Evolutionary conservation across 345 rosid species (phyloP), one percentile per base, ranked within the genome.

Genomic region (Eucalyptus tenuipes): DNA sequence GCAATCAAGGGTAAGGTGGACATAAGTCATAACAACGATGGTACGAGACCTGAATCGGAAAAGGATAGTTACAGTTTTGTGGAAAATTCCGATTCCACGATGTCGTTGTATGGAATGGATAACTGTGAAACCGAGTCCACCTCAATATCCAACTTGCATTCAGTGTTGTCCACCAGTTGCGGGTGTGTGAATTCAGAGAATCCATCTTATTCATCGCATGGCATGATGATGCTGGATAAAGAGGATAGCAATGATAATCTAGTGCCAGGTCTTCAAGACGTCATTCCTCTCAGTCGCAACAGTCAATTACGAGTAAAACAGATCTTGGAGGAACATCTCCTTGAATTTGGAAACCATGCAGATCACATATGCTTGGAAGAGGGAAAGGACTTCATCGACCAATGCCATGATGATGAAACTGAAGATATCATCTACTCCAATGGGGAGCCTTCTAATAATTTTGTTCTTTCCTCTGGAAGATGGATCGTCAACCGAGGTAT

Each of bases 381-480:
- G 47, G 91, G 88, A 90, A 59, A 91, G 10, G 92, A 90, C 86
- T 90, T 31, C 52, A 57, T 91, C 20, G 95, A 95, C 59, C 92
- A 93, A 49, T 91, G 55, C 47, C 87, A 86, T 86, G 96, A 92
- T 44, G 91, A 94, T 82, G 95, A 94, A 89, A 90, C 92, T 13
- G 95, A 92, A 57, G 94, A 90, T 86, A 82, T 88, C 88, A 89
- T 91, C 33, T 49, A 90, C 89, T 86, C 93, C 16, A 85, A 75
- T 17, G 94, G 61, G 15, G 87, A 37, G 87, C 93, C 92, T 88
- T 91, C 94, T 85, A 91, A 91, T 87, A 82, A 49, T 4, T 94
- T 89, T 88, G 92, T 93, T 88, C 94, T 95, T 90, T 95, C 98
- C 55, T 95, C 97, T 17, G 97, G 97, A 87, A 93, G 96, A 89